Evolutionary conservation across 805 yeast species (phyloP).

Genomic region (Cyberlindnera nakhonratchasimensis): DNA sequence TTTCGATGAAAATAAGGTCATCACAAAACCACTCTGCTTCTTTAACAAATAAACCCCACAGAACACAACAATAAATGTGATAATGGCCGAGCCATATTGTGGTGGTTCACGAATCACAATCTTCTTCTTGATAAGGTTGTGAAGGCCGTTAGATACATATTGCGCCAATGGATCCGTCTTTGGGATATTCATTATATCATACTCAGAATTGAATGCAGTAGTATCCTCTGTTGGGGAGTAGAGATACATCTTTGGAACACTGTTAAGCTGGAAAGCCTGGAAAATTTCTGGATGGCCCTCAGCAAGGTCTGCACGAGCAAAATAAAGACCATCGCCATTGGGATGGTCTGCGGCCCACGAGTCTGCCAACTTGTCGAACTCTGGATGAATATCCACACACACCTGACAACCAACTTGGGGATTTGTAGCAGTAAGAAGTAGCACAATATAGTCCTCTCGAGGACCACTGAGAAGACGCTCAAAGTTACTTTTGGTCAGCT

Average conservation of each 20-base stretch:
- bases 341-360: conserved; percentile 65
- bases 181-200: conserved; percentile 31
- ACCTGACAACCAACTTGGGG: conserved; percentile 72
- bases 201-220: conserved; percentile 32
- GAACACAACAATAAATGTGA: conserved; percentile 27
- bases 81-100: conserved; percentile 35
- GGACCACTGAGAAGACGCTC: conserved; percentile 54
- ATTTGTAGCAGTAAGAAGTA: conserved; percentile 71
- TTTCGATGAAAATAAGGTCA: conserved; percentile 43
- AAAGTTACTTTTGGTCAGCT: conserved; percentile 59
- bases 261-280: conserved; percentile 46
- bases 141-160: conserved; percentile 29
- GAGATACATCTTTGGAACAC: conserved; percentile 74
- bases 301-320: conserved; percentile 71
- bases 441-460: conserved; percentile 64
- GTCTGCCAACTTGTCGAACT: conserved; percentile 53
- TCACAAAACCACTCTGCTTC: conserved; percentile 35
- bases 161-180: conserved; percentile 31
- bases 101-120: conserved; percentile 34
- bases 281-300: conserved; percentile 48
- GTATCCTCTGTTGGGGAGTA: conserved; percentile 52
- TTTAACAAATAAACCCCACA: conserved; percentile 31
- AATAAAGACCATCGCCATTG: conserved; percentile 52
- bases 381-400: conserved; percentile 70
- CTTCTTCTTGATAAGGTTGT: conserved; percentile 19